Evolutionary conservation across 305 asterid species (phyloP).

Genomic region (Solanum hybrid): DNA sequence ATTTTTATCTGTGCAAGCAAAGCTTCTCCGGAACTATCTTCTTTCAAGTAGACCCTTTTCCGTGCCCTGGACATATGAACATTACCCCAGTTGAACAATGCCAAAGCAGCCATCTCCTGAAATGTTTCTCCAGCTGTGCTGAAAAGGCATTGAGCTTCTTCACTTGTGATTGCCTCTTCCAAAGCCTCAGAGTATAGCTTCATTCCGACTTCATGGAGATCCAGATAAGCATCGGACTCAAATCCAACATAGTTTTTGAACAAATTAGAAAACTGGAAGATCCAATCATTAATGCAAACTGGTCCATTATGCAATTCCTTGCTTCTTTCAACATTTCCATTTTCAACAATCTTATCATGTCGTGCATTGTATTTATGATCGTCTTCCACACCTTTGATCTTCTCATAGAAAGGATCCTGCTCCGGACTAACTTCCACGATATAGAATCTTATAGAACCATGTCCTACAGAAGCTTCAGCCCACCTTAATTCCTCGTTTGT

Average conservation of each 20-base stretch:
- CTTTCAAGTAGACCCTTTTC: constrained; percentile 46
- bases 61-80: constrained; percentile 80
- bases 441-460: constrained; percentile 56
- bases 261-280: constrained; percentile 61
- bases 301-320: constrained; percentile 28
- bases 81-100: constrained; percentile 86
- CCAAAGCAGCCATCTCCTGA: constrained; percentile 85
- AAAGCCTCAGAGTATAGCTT: constrained; percentile 70
- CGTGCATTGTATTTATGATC: constrained; percentile 9
- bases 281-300: constrained; percentile 68
- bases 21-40: constrained; percentile 52
- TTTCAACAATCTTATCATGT: constrained; percentile 17
- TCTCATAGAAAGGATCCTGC: constrained; percentile 55
- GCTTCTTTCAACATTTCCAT: constrained; percentile 29
- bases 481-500: constrained; percentile 68
- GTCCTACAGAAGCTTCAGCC: constrained; percentile 66
- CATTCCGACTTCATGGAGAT: constrained; percentile 73
- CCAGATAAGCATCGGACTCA: constrained; percentile 63
- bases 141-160: constrained; percentile 73
- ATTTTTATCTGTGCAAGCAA: constrained; percentile 36
- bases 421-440: constrained; percentile 60
- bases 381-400: constrained; percentile 19
- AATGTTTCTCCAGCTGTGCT: constrained; percentile 60
- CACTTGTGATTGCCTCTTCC: constrained; percentile 77
- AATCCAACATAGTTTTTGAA: constrained; percentile 71